Conservation (phyloP, 1,284 basidiomycete species). For the Austropuccinia psidii region DNA sequence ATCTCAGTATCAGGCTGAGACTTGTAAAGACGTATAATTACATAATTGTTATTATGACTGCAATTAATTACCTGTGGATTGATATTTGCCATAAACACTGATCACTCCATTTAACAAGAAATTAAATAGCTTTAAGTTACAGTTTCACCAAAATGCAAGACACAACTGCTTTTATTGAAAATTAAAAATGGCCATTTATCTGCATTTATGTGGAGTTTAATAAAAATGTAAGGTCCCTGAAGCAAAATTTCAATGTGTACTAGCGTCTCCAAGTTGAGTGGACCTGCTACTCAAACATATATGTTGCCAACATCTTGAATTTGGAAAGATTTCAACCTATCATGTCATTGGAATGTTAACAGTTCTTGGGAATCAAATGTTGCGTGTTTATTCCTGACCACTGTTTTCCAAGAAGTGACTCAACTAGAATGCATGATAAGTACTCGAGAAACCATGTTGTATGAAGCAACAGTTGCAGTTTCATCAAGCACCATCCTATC, state of each 20-base stretch:
- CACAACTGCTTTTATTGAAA: constrained; percentile 34
- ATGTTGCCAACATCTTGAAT: constrained; percentile 38
- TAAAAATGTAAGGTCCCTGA: constrained; percentile 36
- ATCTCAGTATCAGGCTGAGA: constrained; percentile 28
- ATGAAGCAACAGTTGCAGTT: too few species aligned
- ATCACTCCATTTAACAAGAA: too few species aligned
- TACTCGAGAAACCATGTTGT: too few species aligned
- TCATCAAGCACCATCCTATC: too few species aligned
- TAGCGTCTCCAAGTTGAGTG: constrained; percentile 19
- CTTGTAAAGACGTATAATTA: constrained; percentile 4
- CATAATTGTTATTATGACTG: neutral
- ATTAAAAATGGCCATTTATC: constrained; percentile 34
- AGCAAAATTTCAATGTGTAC: constrained; percentile 30
- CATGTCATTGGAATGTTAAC: too few species aligned
- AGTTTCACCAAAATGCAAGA: constrained; percentile 32
- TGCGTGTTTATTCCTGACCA: too few species aligned
- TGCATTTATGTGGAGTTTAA: constrained; percentile 30
- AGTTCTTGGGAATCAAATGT: too few species aligned
- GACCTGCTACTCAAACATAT: constrained; percentile 14
- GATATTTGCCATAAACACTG: too few species aligned
- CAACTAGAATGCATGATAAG: too few species aligned
- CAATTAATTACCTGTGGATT: constrained; percentile 23
- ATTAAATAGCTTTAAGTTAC: too few species aligned
- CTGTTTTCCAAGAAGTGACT: too few species aligned
- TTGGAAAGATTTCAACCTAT: constrained; percentile 35